Base-by-base conservation (phyloP, 1,139 yeast species). In the Waltiozyma sp. region DNA sequence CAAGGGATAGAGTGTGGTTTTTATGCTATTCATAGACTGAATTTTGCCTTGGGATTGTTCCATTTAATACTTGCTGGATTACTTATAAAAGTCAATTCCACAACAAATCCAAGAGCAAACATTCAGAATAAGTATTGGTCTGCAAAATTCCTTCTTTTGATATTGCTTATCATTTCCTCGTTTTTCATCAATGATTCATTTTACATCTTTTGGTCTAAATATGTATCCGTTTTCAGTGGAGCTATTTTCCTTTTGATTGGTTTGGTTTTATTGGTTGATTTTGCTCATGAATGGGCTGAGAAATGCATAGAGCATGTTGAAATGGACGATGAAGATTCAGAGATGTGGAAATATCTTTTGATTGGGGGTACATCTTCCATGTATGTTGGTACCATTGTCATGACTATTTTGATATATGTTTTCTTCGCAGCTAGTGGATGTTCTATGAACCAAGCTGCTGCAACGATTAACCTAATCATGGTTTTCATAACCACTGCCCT, bases 241-340 rank as follows among this genome's bases (percentile, higher is more conserved):
- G 82, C 93, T 4, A 61, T 88, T 4, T 93, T 93, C 62, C 73
- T 91, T 35, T 80, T 93, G 9, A 87, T 91, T 49, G 98, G 98
- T 0, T 70, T 93, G 46, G 85, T 93, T 11, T 69, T 93, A 41
- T 66, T 93, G 43, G 97, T 93, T 28, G 98, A 93, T 62, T 91
- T 88, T 70, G 97, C 98, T 13, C 98, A 93, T 63, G 93, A 93
- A 47, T 93, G 97, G 96, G 97, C 98, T 0, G 99, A 93, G 57
- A 86, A 84, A 11, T 93, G 98, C 60, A 73, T 91, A 44, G 91
- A 83, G 52, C 86, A 87, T 56, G 87, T 91, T 40, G 97, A 91
- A 60, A 71, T 75, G 51, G 93, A 84, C 52, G 95, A 89, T 49
- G 82, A 89, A 41, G 75, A 78, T 43, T 55, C 69, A 2, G 46